Percentiles rank a stretch among this genome's conserved stretches.
Evolutionary conservation across 2,329 filamentous ascomycete species (phyloP).

Genomic region (Fulvia fulva): DNA sequence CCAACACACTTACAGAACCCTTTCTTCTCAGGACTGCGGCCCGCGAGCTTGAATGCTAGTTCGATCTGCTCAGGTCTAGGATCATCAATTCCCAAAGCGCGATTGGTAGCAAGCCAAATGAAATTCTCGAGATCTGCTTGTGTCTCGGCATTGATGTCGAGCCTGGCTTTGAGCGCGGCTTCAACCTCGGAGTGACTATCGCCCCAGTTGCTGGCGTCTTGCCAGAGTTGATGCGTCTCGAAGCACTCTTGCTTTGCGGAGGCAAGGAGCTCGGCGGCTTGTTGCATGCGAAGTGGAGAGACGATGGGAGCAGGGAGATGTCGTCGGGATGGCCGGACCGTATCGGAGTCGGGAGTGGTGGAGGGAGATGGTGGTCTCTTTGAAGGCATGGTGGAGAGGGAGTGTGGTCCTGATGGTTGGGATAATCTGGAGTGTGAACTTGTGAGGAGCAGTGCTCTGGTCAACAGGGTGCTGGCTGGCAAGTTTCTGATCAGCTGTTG

Average conservation of each 20-base stretch:
- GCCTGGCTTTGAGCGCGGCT: not conserved
- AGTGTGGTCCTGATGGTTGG: not conserved
- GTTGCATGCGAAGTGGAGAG: not conserved
- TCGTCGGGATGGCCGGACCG: not conserved
- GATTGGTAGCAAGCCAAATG: not conserved
- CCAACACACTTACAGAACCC: not conserved
- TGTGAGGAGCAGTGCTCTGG: not conserved
- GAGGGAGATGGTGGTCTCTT: not conserved
- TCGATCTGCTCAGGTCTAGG: not conserved
- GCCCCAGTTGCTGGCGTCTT: too few relatives aligned
- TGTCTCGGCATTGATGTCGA: not conserved
- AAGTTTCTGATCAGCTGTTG: not conserved
- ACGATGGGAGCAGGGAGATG: too few relatives aligned
- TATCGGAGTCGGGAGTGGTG: not conserved
- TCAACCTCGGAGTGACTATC: too few relatives aligned
- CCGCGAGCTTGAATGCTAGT: not conserved
- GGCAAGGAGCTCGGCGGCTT: not conserved
- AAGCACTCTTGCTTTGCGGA: not conserved
- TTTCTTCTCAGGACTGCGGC: not conserved
- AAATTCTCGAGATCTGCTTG: not conserved
- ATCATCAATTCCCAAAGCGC: not conserved
- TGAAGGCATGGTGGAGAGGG: not conserved
- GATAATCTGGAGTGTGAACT: not conserved
- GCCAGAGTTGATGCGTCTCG: too few relatives aligned
- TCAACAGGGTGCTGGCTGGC: not conserved